These are phyloP conservation scores for Cystofilobasidium macerans DNA, from an alignment of 768 basidiomycete genomes.

Conservation along the genomic window DNA sequence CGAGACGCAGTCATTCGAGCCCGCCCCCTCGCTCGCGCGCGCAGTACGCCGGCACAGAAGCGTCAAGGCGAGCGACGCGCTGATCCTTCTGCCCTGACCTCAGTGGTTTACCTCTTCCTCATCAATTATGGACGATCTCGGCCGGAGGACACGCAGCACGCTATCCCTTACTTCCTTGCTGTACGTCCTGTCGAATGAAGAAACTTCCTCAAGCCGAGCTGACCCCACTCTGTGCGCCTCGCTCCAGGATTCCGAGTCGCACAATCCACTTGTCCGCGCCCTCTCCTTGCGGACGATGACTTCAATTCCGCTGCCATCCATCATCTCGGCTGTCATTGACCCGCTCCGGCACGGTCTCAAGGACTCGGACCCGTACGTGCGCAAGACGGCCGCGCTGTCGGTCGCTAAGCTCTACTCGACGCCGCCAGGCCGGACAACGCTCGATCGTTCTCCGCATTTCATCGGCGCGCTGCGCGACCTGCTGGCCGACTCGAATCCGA, in stretches of 20 bases:
- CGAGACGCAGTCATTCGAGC: too few relatives aligned
- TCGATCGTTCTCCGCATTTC: slow-evolving; percentile 53
- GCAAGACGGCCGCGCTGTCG: slow-evolving; percentile 86
- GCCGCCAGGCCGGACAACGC: slow-evolving; percentile 69
- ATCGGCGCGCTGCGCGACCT: slow-evolving; percentile 83
- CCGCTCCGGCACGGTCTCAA: slow-evolving; percentile 84
- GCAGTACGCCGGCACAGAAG: neutral
- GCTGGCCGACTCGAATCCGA: slow-evolving; percentile 85
- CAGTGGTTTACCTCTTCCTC: slow-evolving; percentile 96
- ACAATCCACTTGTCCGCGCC: slow-evolving; percentile 92
- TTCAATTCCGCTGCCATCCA: slow-evolving; percentile 74
- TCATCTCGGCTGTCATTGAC: slow-evolving; percentile 67
- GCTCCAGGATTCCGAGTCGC: slow-evolving; percentile 44
- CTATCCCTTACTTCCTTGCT: slow-evolving; percentile 81
- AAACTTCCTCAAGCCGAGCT: neutral
- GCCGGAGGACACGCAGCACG: slow-evolving; percentile 83
- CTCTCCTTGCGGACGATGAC: slow-evolving; percentile 98
- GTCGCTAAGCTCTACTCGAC: slow-evolving; percentile 86
- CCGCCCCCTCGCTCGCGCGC: too few relatives aligned
- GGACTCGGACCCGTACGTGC: slow-evolving; percentile 92
- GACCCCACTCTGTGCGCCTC: neutral
- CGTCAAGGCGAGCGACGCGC: too few relatives aligned
- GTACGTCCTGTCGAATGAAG: slow-evolving; percentile 39
- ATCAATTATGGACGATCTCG: slow-evolving; percentile 91
- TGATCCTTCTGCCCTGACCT: neutral